phyloP scores from a whole-genome alignment of 2,329 filamentous ascomycete species.

The Aspergillus sp. region DNA sequence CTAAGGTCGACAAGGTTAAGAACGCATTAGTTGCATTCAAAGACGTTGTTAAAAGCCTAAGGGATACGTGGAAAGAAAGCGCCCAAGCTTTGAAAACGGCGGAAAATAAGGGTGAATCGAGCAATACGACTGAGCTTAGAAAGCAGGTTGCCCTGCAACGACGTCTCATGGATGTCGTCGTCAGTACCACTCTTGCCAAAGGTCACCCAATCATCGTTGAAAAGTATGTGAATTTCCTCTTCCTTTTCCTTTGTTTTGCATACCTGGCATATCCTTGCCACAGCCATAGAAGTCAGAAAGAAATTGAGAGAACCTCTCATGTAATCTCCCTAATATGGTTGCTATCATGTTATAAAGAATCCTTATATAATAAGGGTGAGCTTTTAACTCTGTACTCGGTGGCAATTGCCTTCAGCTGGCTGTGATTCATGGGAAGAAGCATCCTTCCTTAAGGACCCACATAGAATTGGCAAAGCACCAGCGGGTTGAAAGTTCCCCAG shows the following conservation, averaged over 20 bases:
- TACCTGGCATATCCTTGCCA: slow-evolving; percentile 26
- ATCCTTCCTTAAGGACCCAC: neutral
- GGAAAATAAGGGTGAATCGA: slow-evolving; percentile 56
- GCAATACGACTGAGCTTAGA: slow-evolving; percentile 55
- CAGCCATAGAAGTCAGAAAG: slow-evolving; percentile 36
- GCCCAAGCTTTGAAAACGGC: slow-evolving; percentile 57
- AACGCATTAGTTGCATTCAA: slow-evolving; percentile 57
- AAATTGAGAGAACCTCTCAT: slow-evolving; percentile 35
- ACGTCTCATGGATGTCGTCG: slow-evolving; percentile 55
- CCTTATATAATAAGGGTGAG: slow-evolving; percentile 30
- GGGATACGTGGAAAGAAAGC: slow-evolving; percentile 62
- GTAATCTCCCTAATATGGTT: slow-evolving; percentile 36
- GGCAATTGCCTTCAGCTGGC: slow-evolving; percentile 9
- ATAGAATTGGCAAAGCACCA: neutral
- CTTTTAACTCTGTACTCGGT: slow-evolving; percentile 13
- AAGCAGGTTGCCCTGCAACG: slow-evolving; percentile 59
- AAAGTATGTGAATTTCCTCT: slow-evolving; percentile 46
- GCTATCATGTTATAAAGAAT: slow-evolving; percentile 24
- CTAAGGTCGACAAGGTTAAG: slow-evolving; percentile 54
- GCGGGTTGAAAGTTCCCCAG: neutral
- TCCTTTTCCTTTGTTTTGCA: slow-evolving; percentile 18
- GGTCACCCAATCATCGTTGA: slow-evolving; percentile 49
- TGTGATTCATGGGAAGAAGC: neutral
- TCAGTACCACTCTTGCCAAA: slow-evolving; percentile 42
- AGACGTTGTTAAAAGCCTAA: slow-evolving; percentile 59